Evolutionary conservation across 306 rosid genomes (phyloP), one percentile per base, ranked within the genome.

Genomic region (Oxytropis ochrocephala): DNA sequence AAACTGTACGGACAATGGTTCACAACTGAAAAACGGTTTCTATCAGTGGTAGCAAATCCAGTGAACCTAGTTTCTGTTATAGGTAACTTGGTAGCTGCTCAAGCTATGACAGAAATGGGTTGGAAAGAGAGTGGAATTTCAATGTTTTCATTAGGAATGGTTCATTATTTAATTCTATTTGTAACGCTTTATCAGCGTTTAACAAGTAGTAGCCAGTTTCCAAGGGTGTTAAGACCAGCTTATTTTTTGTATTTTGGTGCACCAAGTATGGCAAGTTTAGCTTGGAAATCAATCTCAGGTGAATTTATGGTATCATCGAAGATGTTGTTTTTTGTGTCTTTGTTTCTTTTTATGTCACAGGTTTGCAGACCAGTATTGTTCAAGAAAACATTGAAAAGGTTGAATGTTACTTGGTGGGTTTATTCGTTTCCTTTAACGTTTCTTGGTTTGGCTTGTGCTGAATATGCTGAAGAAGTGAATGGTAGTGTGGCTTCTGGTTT

Each of bases 201-300:
- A 27, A 47, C 69, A 21, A 69, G 83, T 42, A 70, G 83, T 8
- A 80, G 55, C 12, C 67, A 55, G 47, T 80, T 82, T 56, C 84
- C 86, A 4, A 72, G 47, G 12, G 69, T 21, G 53, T 48, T 67
- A 29, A 72, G 83, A 55, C 88, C 88, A 7, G 61, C 85, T 41
- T 87, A 73, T 58, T 83, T 83, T 53, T 76, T 83, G 79, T 83
- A 67, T 72, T 71, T 84, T 16, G 93, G 79, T 7, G 83, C 83
- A 43, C 85, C 88, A 52, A 81, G 93, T 83, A 17, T 81, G 72
- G 90, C 86, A 50, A 79, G 86, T 68, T 18, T 87, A n/a, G 77
- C 90, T 29, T 81, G 85, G 88, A 80, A 78, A 65, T 76, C 88
- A 38, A 80, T 87, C 44, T 27, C 77, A 10, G 81, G 79, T 32